phyloP scores from a whole-genome alignment of 2,329 filamentous ascomycete genomes.

The Hypoxylon sp. region DNA sequence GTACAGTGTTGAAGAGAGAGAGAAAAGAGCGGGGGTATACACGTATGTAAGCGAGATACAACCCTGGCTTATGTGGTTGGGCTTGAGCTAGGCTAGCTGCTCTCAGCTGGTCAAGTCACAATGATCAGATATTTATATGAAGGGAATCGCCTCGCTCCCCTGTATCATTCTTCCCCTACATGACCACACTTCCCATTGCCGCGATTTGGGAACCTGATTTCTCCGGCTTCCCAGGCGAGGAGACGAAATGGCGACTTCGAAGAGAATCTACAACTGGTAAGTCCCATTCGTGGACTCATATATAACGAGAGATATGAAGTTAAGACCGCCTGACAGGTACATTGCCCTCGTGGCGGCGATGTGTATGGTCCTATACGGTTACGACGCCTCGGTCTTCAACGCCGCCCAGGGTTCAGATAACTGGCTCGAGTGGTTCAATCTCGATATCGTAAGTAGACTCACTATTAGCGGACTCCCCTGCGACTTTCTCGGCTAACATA shows the following conservation, averaged over 20 bases:
- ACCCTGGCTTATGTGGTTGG: constrained; percentile 9
- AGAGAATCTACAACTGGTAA: constrained; percentile 62
- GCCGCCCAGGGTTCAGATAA: constrained; percentile 76
- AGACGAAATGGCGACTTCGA: constrained; percentile 53
- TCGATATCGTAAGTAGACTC: constrained; percentile 53
- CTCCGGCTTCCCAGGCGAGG: neutral
- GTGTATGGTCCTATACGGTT: constrained; percentile 82
- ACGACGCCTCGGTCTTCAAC: constrained; percentile 81
- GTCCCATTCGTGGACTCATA: constrained; percentile 5
- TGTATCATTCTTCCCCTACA: neutral
- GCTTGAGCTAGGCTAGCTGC: constrained; percentile 3
- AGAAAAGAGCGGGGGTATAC: neutral
- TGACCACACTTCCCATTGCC: neutral
- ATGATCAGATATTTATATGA: constrained; percentile 15
- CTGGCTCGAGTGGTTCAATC: constrained; percentile 74
- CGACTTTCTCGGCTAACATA: constrained; percentile 3
- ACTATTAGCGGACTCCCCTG: neutral
- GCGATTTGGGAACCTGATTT: neutral
- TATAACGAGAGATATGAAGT: constrained; percentile 16
- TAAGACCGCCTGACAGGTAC: constrained; percentile 64
- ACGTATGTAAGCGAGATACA: neutral
- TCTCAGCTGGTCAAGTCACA: neutral
- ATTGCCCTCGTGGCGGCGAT: constrained; percentile 77
- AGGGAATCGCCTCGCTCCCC: neutral
- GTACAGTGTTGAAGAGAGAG: neutral